phyloP scores from a whole-genome alignment of 2,329 filamentous ascomycete species.

The Sporothrix globosa region DNA sequence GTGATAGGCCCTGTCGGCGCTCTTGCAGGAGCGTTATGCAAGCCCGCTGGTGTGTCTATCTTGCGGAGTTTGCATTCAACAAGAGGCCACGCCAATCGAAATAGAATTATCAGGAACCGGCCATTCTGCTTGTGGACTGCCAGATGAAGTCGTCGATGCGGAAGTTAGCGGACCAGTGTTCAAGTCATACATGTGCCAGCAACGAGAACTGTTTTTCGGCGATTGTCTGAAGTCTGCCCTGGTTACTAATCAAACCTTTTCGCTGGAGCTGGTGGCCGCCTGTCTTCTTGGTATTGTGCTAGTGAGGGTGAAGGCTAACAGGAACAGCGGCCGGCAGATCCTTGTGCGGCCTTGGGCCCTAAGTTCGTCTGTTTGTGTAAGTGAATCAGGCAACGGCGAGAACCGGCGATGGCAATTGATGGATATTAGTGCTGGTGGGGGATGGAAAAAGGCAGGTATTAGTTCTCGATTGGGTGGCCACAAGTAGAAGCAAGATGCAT shows the following conservation, averaged over 20 bases:
- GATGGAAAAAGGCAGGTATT: neutral
- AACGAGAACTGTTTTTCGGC: too few species aligned
- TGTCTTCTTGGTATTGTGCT: too few species aligned
- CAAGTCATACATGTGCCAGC: neutral
- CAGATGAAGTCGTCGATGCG: constrained; percentile 1
- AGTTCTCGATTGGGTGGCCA: neutral
- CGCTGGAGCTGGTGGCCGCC: too few species aligned
- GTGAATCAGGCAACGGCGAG: neutral
- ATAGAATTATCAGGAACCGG: neutral
- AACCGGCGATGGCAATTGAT: neutral
- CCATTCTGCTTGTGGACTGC: neutral
- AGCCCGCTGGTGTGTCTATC: neutral
- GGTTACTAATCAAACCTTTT: neutral
- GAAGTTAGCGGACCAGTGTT: neutral
- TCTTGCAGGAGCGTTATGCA: constrained; percentile 15
- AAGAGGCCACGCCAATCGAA: neutral
- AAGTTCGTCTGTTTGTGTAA: too few species aligned
- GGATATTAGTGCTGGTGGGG: neutral
- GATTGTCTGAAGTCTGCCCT: neutral
- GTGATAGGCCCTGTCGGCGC: constrained; percentile 25
- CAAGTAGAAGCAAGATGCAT: constrained; percentile 23
- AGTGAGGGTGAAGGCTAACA: too few species aligned
- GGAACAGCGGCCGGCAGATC: too few species aligned
- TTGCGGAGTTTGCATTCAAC: constrained; percentile 4
- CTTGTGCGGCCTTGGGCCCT: too few species aligned